phyloP scores from a whole-genome alignment of 495 filamentous ascomycete genomes.

The Penicillium subrubescens region DNA sequence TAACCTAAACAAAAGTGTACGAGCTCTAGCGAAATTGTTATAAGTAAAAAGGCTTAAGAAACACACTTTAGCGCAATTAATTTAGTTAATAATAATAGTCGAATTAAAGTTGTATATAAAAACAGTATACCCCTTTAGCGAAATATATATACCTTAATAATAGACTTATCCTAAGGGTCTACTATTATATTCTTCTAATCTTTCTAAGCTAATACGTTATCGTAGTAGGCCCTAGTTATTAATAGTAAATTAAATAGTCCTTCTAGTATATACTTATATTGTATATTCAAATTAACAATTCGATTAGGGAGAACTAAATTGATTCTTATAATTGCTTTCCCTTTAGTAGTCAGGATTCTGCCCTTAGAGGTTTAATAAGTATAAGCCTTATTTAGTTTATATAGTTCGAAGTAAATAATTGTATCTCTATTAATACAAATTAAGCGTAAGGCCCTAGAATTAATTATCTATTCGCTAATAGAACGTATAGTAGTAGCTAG shows the following conservation, averaged over 20 bases:
- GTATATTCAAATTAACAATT: neutral
- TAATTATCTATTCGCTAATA: neutral
- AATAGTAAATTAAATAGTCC: neutral
- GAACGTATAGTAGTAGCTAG: neutral
- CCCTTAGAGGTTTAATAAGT: neutral
- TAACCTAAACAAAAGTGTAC: no score
- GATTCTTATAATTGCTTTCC: neutral
- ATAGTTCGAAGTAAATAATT: neutral
- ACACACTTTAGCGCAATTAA: neutral
- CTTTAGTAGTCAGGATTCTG: neutral
- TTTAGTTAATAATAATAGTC: neutral
- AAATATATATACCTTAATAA: neutral
- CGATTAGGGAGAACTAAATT: neutral
- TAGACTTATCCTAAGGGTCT: neutral
- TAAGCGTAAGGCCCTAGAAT: neutral
- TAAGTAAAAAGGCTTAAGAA: neutral
- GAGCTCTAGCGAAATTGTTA: neutral
- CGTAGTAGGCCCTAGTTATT: neutral
- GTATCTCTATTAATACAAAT: neutral
- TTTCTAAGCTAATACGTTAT: neutral
- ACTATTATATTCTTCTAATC: neutral
- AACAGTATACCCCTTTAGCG: neutral
- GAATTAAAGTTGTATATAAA: neutral
- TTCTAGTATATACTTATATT: neutral
- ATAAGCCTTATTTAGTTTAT: neutral